phyloP scores from a whole-genome alignment of 129 eudicot genomes.

The sunflower (Helianthus annuus) region DNA sequence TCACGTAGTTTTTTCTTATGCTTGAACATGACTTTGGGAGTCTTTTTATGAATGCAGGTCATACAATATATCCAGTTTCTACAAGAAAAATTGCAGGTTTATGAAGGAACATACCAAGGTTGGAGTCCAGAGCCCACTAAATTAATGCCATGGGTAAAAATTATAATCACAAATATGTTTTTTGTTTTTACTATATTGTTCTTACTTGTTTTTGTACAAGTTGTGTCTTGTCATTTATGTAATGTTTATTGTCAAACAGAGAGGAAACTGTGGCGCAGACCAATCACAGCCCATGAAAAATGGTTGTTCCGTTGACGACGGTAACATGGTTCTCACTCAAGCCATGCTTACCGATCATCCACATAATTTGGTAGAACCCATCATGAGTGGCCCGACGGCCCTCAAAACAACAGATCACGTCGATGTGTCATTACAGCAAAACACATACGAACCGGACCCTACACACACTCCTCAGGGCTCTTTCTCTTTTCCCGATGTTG shows the following conservation, averaged over 20 bases:
- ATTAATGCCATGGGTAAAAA: constrained; percentile 68
- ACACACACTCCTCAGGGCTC: constrained; percentile 44
- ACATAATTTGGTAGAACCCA: constrained; percentile 59
- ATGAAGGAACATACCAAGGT: constrained; percentile 70
- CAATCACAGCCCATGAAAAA: constrained; percentile 51
- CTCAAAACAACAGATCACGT: constrained; percentile 44
- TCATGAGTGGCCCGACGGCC: constrained; percentile 45
- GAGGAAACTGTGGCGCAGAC: constrained; percentile 54
- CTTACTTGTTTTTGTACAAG: constrained; percentile 12
- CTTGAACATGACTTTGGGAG: constrained; percentile 18
- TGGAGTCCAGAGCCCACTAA: constrained; percentile 72
- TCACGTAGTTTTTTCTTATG: neutral
- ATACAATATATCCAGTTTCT: constrained; percentile 80
- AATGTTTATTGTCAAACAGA: constrained; percentile 40
- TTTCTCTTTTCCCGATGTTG: constrained; percentile 47
- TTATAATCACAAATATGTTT: neutral
- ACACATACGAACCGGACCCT: constrained; percentile 39
- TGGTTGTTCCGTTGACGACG: constrained; percentile 47
- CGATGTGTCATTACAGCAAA: constrained; percentile 44
- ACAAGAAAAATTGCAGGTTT: constrained; percentile 71
- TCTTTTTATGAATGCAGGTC: constrained; percentile 50
- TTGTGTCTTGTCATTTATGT: no score
- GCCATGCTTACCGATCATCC: constrained; percentile 35
- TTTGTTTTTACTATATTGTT: constrained; percentile 6
- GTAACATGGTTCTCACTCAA: constrained; percentile 40